phyloP scores from a whole-genome alignment of 2,329 filamentous ascomycete genomes.

The Claviceps africana region DNA sequence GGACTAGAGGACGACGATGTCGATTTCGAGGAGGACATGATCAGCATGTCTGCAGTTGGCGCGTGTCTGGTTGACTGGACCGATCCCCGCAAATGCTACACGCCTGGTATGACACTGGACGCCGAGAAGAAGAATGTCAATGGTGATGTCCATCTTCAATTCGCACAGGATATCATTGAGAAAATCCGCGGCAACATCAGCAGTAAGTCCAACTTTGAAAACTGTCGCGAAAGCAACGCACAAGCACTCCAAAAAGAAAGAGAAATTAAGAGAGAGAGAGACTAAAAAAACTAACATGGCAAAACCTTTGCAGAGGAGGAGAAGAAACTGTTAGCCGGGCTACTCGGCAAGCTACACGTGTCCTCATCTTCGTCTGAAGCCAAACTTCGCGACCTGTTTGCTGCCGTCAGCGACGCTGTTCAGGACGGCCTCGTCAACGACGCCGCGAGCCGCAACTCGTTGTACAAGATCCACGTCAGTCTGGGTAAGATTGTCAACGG shows the following conservation, averaged over 20 bases:
- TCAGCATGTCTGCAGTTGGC: slow-evolving; percentile 62
- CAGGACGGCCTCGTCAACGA: slow-evolving; percentile 47
- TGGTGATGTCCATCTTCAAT: slow-evolving; percentile 65
- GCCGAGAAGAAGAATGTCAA: slow-evolving; percentile 50
- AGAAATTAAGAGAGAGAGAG: not conserved
- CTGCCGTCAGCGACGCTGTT: slow-evolving; percentile 46
- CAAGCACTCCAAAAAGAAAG: not conserved
- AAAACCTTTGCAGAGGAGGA: slow-evolving; percentile 51
- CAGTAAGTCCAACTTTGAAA: slow-evolving; percentile 36
- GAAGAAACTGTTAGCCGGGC: slow-evolving; percentile 63
- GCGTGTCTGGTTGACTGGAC: slow-evolving; percentile 89
- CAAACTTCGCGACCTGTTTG: slow-evolving; percentile 43
- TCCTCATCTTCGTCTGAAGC: slow-evolving; percentile 49
- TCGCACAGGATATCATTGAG: slow-evolving; percentile 66
- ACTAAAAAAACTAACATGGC: slow-evolving; percentile 14
- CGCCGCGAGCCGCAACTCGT: slow-evolving; percentile 46
- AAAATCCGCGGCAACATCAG: slow-evolving; percentile 51
- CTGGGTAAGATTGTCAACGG: slow-evolving; percentile 54
- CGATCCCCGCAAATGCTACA: slow-evolving; percentile 68
- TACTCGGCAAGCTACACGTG: slow-evolving; percentile 73
- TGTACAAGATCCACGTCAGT: slow-evolving; percentile 54
- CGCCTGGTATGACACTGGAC: slow-evolving; percentile 34
- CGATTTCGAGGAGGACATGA: slow-evolving; percentile 64
- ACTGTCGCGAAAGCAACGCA: not conserved
- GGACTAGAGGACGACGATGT: slow-evolving; percentile 61